Evolutionary conservation across 1,139 yeast genomes (phyloP).

Genomic region (Chernovozyma sophiae-reginae): DNA sequence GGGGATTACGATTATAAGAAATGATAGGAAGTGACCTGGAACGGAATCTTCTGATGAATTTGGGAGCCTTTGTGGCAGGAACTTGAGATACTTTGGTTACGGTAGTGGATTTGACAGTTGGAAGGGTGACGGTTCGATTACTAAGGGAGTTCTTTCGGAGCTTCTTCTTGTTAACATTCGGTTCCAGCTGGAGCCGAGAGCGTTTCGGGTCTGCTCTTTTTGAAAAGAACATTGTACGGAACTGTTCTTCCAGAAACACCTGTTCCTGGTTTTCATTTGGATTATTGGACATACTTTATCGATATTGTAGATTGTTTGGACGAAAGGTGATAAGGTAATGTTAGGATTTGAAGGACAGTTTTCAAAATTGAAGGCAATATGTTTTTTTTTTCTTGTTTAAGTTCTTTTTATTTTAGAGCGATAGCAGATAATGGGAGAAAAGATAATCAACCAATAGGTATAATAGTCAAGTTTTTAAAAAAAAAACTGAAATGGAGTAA

Average conservation of each 20-base stretch:
- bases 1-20: conserved; percentile 18
- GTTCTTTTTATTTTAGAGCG: no score
- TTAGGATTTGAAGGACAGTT: no score
- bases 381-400: no score
- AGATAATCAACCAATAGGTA: no score
- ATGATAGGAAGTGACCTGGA: conserved; percentile 44
- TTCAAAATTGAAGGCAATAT: no score
- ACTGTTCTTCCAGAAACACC: conserved; percentile 27
- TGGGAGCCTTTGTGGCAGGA: conserved; percentile 27
- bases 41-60: conserved; percentile 37
- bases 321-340: no score
- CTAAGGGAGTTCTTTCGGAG: conserved; percentile 6
- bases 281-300: conserved; percentile 16
- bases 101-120: conserved; percentile 6
- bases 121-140: conserved; percentile 5
- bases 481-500: conserved; percentile 3
- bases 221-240: conserved; percentile 31
- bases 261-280: conserved; percentile 22
- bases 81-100: conserved; percentile 9
- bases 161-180: conserved; percentile 9
- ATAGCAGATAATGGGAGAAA: no score
- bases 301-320: no score
- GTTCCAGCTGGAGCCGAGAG: conserved; percentile 11
- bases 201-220: conserved; percentile 12
- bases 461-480: neutral